Percentiles rank a stretch among this genome's conserved stretches.
Evolutionary conservation across 305 asterid species (phyloP).

Genomic region (Solanum hybrid): DNA sequence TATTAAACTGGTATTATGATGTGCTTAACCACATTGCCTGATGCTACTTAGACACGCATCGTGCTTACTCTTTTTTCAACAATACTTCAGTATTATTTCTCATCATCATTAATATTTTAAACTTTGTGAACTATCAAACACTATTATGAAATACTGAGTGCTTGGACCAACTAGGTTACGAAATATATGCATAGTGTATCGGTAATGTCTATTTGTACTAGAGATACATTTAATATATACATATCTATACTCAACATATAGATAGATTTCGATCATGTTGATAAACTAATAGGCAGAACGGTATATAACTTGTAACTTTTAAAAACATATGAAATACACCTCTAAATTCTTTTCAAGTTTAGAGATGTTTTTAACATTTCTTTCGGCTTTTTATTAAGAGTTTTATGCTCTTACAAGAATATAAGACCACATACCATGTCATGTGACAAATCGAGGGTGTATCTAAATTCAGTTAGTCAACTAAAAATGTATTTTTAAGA

Average conservation of each 20-base stretch:
- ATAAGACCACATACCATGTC: not conserved
- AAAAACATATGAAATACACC: no score
- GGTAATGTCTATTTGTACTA: not conserved
- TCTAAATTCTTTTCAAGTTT: no score
- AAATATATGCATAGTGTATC: not conserved
- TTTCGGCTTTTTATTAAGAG: not conserved
- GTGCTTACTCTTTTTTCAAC: not conserved
- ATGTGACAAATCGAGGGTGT: no score
- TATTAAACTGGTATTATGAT: not conserved
- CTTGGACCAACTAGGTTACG: not conserved
- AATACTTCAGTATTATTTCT: not conserved
- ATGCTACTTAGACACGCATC: not conserved
- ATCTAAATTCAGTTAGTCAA: not conserved
- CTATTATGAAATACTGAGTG: not conserved
- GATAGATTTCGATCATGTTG: not conserved
- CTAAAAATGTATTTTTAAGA: accelerated
- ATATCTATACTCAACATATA: not conserved
- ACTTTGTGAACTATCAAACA: not conserved
- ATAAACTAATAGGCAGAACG: not conserved
- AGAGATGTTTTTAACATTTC: accelerated
- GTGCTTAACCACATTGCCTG: not conserved
- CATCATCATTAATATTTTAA: not conserved
- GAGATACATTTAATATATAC: not conserved
- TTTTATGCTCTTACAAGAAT: no score
- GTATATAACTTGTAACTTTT: not conserved